A percentile compares a stretch with the other conserved stretches of the same genome.
Conservation (phyloP, 306 rosid species). For the cucumber (Cucumis sativus) region DNA sequence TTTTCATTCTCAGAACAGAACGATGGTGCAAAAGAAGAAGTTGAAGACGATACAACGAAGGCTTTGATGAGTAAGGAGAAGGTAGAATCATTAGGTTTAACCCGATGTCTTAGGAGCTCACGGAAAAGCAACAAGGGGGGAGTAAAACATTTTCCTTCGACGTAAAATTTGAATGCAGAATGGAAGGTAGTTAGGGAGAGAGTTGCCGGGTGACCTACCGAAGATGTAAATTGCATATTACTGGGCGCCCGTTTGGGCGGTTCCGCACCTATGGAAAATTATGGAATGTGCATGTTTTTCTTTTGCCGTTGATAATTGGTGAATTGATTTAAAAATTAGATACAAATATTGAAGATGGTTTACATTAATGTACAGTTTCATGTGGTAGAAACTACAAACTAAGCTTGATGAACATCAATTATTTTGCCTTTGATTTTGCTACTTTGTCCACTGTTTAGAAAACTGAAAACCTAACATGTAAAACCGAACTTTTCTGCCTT, state of each 20-base stretch:
- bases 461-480: too few relatives aligned
- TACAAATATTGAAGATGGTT: not conserved
- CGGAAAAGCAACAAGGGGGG: not conserved
- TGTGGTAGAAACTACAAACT: not conserved
- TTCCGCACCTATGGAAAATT: not conserved
- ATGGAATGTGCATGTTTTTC: not conserved
- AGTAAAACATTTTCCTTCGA: not conserved
- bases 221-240: not conserved
- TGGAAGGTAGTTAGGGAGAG: not conserved
- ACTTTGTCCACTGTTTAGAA: too few relatives aligned
- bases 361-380: not conserved
- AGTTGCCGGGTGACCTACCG: not conserved
- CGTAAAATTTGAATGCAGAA: not conserved
- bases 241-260: not conserved
- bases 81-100: not conserved
- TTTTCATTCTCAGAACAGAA: not conserved
- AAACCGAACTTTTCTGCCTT: too few relatives aligned
- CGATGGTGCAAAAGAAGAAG: not conserved
- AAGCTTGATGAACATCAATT: not conserved
- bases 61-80: constrained; percentile 5
- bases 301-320: not conserved
- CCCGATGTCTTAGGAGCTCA: not conserved
- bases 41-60: not conserved
- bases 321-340: not conserved
- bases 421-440: too few relatives aligned